Evolutionary conservation across 768 basidiomycete genomes (phyloP).

Genomic region (Mrakia hoshinonis): DNA sequence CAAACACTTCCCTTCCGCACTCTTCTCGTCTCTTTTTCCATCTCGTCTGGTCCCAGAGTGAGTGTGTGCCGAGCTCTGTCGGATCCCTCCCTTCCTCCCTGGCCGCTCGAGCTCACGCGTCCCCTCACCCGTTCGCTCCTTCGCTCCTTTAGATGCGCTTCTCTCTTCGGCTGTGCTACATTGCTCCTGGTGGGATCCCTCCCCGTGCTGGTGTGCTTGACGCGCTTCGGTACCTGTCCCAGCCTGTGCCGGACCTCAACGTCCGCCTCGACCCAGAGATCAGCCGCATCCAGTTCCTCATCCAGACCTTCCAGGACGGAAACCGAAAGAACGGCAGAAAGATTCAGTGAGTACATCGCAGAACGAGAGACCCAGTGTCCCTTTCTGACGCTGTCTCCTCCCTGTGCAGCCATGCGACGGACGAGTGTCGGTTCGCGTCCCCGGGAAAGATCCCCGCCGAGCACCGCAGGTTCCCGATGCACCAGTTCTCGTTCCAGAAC

Average conservation of each 20-base stretch:
- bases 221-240: background rate
- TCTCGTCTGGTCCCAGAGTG: too few relatives aligned
- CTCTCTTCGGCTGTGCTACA: background rate
- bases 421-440: background rate
- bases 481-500: conserved; percentile 11
- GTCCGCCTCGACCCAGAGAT: background rate
- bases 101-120: background rate
- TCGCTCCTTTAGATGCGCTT: background rate
- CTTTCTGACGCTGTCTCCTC: background rate
- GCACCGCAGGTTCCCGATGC: background rate
- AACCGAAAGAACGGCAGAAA: background rate
- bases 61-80: too few relatives aligned
- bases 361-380: background rate
- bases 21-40: too few relatives aligned
- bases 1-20: too few relatives aligned
- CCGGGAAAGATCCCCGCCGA: background rate
- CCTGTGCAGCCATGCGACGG: background rate
- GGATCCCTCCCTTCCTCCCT: background rate
- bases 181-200: background rate
- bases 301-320: background rate
- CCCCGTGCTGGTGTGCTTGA: background rate
- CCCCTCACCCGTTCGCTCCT: background rate
- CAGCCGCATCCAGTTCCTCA: background rate
- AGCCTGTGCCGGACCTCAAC: background rate
- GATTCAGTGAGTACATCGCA: background rate